Evolutionary conservation across 306 rosid species (phyloP), one percentile per base, ranked within the genome.

Genomic region (Rubus parviflorus): DNA sequence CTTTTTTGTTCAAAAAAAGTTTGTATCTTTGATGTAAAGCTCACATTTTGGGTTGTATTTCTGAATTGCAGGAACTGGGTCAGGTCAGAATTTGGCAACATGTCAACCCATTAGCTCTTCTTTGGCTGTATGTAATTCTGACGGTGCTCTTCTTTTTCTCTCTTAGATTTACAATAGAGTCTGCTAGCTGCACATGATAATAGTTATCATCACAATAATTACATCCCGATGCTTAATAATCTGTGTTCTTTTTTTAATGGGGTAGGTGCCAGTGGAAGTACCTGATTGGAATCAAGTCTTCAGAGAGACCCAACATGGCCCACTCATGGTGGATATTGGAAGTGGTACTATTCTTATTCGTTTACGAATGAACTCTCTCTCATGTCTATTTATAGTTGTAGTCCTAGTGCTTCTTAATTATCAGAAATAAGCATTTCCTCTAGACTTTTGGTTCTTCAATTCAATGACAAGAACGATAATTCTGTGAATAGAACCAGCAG

Each of bases 321-420:
- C 97, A 40, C 95, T 94, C 73, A 89, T 87, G 92, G 95, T 90
- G 43, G 97, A 92, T 86, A 84, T 92, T 81, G 97, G 98, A 86
- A 86, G 95, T 72, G 98, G 98, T 90, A 87, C 66, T 58, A 23
- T 20, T 57, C 8, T 22, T 8, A 17, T 49, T 17, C 79, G 15
- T 38, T 48, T 35, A 52, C 60, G 23, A 9, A 54, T 45, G 35
- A 8, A 82, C 76, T 56, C 42, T 52, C 22, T 70, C 19, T 45
- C 17, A 11, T 54, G 68, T 54, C 45, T 78, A 23, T 75, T 43
- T 69, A 63, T 10, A 22, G 49, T 47, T 48, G 9, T 11, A 46
- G 45, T 38, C n/a, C 22, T 35, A 11, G 37, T 63, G 45, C 58
- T 63, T n/a, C 37, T 17, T 23, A 25, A 45, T 58, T 61, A 16